phyloP scores from a whole-genome alignment of 1,284 basidiomycete species.

The Mrakiaceae sp. region DNA sequence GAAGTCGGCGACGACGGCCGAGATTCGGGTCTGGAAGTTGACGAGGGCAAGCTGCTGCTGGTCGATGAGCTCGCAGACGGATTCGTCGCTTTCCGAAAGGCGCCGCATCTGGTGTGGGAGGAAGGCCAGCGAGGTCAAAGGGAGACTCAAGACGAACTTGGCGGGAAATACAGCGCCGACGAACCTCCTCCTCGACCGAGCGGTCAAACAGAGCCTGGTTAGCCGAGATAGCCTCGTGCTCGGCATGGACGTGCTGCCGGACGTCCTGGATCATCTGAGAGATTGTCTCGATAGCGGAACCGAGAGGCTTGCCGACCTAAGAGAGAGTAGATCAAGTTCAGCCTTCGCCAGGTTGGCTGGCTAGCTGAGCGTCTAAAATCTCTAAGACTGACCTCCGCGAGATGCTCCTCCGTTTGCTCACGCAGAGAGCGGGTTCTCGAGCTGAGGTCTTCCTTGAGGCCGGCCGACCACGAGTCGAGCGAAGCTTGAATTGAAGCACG shows the following conservation, averaged over 20 bases:
- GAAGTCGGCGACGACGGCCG: slow-evolving; percentile 57
- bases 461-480: slow-evolving; percentile 25
- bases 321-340: slow-evolving; percentile 16
- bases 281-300: slow-evolving; percentile 38
- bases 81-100: slow-evolving; percentile 60
- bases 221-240: slow-evolving; percentile 44
- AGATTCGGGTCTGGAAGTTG: slow-evolving; percentile 59
- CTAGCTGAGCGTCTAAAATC: neutral
- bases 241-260: slow-evolving; percentile 45
- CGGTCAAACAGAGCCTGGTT: slow-evolving; percentile 44
- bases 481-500: slow-evolving; percentile 30
- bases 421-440: slow-evolving; percentile 30
- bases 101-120: slow-evolving; percentile 39
- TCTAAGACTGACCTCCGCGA: slow-evolving; percentile 27
- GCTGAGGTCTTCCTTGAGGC: slow-evolving; percentile 23
- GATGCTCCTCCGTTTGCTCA: slow-evolving; percentile 29
- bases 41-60: slow-evolving; percentile 58
- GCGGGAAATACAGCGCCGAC: neutral
- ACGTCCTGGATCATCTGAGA: slow-evolving; percentile 52
- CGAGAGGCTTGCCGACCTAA: slow-evolving; percentile 30
- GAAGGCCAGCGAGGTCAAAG: neutral
- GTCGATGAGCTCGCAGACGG: slow-evolving; percentile 51
- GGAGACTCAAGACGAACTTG: neutral
- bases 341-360: slow-evolving; percentile 2
- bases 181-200: slow-evolving; percentile 45